phyloP scores from a whole-genome alignment of 1,284 basidiomycete species.

The Volvariella volvacea region DNA sequence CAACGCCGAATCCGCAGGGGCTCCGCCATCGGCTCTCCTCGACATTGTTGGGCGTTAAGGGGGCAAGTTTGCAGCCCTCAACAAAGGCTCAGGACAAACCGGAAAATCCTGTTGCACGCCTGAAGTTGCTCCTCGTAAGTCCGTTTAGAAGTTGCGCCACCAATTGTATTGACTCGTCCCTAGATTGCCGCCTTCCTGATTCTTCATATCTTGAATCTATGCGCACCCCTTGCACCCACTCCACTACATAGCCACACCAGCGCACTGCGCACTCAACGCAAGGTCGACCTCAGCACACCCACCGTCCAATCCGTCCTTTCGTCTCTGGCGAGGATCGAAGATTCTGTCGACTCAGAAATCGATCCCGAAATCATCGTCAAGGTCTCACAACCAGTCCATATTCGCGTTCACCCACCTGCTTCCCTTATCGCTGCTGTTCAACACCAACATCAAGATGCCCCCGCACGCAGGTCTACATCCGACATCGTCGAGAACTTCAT shows the following conservation, averaged over 20 bases:
- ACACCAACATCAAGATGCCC: constrained; percentile 4
- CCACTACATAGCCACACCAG: constrained; percentile 17
- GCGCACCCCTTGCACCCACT: constrained; percentile 81
- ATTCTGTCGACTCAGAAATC: constrained; percentile 21
- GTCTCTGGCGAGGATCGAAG: constrained; percentile 40
- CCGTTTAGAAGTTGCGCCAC: constrained; percentile 6
- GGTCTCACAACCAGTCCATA: constrained; percentile 59
- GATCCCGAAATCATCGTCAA: constrained; percentile 55
- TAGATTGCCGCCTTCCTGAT: constrained; percentile 83
- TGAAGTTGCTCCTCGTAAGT: constrained; percentile 85
- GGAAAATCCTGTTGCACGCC: constrained; percentile 78
- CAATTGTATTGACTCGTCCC: constrained; percentile 4
- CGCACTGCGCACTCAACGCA: constrained; percentile 28
- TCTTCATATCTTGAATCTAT: constrained; percentile 88
- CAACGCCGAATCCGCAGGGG: constrained; percentile 12
- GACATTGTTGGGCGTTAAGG: constrained; percentile 60
- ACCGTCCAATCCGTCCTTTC: constrained; percentile 56
- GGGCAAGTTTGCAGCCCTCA: constrained; percentile 16
- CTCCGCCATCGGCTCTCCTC: constrained; percentile 40
- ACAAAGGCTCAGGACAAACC: constrained; percentile 29
- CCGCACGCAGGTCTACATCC: constrained; percentile 10
- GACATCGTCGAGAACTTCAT: constrained; percentile 76
- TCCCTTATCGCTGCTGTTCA: constrained; percentile 11
- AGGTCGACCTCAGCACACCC: constrained; percentile 59
- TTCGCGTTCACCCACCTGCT: constrained; percentile 41